Conservation (phyloP, 306 rosid species). For the Lupinus albus region DNA sequence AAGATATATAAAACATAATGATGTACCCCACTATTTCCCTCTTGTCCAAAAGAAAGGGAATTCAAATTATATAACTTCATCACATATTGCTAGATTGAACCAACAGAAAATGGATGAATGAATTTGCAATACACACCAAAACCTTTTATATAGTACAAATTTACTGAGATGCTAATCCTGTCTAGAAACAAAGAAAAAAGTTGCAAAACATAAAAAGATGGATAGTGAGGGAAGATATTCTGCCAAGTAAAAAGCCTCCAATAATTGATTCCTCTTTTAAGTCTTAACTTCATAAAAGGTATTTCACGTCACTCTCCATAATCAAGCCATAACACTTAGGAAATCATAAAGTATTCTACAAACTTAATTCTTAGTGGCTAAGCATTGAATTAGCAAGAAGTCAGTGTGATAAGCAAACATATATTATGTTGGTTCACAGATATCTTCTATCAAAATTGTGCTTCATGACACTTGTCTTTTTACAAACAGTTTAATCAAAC, state of each 20-base stretch:
- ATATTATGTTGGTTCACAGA: too few relatives aligned
- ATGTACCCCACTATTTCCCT: neutral
- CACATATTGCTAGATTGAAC: neutral
- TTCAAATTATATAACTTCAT: neutral
- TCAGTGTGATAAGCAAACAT: too few relatives aligned
- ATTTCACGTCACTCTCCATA: too few relatives aligned
- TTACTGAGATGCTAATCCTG: neutral
- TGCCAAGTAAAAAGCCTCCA: neutral
- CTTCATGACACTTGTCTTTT: neutral
- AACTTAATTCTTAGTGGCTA: too few relatives aligned
- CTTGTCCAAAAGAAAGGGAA: conserved; percentile 7
- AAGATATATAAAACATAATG: neutral
- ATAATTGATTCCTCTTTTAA: too few relatives aligned
- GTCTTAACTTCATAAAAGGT: too few relatives aligned
- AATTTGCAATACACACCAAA: conserved; percentile 3
- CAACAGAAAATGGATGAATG: conserved; percentile 9
- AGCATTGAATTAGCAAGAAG: too few relatives aligned
- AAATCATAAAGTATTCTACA: too few relatives aligned
- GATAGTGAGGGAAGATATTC: neutral
- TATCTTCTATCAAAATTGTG: neutral
- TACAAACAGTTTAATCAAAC: neutral
- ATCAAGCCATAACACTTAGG: too few relatives aligned
- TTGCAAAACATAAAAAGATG: neutral
- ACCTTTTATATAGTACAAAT: neutral
- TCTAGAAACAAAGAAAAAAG: neutral